Percentiles rank a stretch among this genome's conserved stretches.
phyloP scores from a whole-genome alignment of 2,329 filamentous ascomycete genomes.

The Tolypocladium pustulatum region DNA sequence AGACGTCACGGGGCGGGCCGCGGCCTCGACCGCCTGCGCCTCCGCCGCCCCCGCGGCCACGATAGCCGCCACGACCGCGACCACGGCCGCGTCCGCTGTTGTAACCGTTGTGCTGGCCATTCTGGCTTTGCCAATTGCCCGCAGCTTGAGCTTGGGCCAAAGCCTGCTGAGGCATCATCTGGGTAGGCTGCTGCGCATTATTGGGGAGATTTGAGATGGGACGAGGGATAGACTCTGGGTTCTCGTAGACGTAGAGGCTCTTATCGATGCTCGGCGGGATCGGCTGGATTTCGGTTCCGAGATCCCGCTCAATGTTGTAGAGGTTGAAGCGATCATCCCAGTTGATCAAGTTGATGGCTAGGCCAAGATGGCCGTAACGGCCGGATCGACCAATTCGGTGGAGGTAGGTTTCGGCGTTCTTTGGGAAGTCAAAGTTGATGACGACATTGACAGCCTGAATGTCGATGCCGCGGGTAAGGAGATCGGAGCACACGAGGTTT shows the following conservation, averaged over 20 bases:
- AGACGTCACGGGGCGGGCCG: constrained; percentile 22
- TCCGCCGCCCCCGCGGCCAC: constrained; percentile 24
- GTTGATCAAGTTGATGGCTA: constrained; percentile 98
- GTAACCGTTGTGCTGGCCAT: constrained; percentile 24
- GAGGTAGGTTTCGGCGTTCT: constrained; percentile 97
- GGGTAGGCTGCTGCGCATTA: constrained; percentile 19
- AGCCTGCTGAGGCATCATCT: constrained; percentile 10
- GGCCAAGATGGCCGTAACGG: constrained; percentile 89
- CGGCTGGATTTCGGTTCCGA: constrained; percentile 95
- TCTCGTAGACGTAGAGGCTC: constrained; percentile 95
- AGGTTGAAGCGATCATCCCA: constrained; percentile 99
- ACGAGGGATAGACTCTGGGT: constrained; percentile 86
- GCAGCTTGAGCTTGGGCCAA: constrained; percentile 16
- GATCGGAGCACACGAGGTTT: constrained; percentile 94
- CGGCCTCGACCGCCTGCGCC: constrained; percentile 23
- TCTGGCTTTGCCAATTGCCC: constrained; percentile 32
- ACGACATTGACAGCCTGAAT: constrained; percentile 99
- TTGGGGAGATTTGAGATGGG: constrained; percentile 48
- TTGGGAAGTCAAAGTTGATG: constrained; percentile 99
- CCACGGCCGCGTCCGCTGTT: constrained; percentile 25
- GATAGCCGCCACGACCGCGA: constrained; percentile 21
- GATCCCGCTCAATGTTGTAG: constrained; percentile 95
- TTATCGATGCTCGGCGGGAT: constrained; percentile 94
- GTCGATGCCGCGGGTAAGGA: constrained; percentile 96
- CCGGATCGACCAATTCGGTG: constrained; percentile 97